Conservation (phyloP, 768 basidiomycete species). For the Serendipita sp. region DNA sequence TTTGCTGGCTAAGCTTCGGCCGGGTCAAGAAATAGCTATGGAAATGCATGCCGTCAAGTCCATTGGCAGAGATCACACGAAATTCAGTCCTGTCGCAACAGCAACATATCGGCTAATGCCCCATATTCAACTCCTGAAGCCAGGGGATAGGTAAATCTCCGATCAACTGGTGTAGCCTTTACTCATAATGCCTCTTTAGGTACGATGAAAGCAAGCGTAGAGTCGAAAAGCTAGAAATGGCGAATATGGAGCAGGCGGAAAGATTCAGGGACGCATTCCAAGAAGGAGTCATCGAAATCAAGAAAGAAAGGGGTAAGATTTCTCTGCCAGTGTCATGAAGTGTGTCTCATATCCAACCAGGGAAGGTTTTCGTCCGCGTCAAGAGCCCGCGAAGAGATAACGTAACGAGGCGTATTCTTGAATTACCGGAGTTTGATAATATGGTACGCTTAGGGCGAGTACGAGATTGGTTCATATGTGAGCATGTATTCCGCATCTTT, state of each 20-base stretch:
- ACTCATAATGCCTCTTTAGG: constrained; percentile 38
- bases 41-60: constrained; percentile 86
- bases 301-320: constrained; percentile 9
- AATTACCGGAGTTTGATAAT: constrained; percentile 79
- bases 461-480: constrained; percentile 86
- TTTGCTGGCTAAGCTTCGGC: constrained; percentile 78
- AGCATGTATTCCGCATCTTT: constrained; percentile 17
- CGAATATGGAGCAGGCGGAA: neutral
- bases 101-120: constrained; percentile 91
- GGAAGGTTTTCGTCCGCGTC: constrained; percentile 42
- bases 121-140: constrained; percentile 50
- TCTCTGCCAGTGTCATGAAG: neutral
- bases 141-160: constrained; percentile 20
- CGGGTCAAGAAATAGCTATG: constrained; percentile 74
- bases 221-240: constrained; percentile 1
- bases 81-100: constrained; percentile 87
- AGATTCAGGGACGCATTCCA: neutral
- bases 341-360: constrained; percentile 18
- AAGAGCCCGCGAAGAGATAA: constrained; percentile 53
- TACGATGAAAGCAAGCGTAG: neutral
- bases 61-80: constrained; percentile 87
- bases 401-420: constrained; percentile 79
- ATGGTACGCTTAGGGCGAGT: constrained; percentile 71
- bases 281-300: constrained; percentile 11
- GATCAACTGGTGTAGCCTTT: constrained; percentile 56